These are phyloP conservation scores for Oryza meyeriana DNA, from an alignment of 176 grass and related monocot genomes.

Conservation along the genomic window DNA sequence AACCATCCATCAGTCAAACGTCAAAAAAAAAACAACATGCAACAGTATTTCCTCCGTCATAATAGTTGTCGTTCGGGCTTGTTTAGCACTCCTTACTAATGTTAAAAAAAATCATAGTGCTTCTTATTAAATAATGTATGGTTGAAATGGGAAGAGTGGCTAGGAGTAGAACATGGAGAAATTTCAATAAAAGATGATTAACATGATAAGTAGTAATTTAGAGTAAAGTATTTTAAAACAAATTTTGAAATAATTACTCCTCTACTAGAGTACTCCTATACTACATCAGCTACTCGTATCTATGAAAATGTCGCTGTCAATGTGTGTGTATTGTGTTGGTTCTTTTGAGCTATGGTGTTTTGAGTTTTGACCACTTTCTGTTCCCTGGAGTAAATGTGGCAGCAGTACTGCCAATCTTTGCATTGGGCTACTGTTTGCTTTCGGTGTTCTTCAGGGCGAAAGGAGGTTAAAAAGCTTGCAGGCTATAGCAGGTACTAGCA, in stretches of 20 bases:
- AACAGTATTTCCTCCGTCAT: too few species aligned
- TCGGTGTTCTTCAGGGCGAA: background rate
- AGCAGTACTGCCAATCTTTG: background rate
- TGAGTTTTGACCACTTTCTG: background rate
- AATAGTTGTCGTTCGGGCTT: too few species aligned
- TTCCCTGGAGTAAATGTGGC: background rate
- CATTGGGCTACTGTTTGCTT: background rate
- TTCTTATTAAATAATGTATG: too few species aligned
- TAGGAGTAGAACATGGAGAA: too few species aligned
- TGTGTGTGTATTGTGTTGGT: background rate
- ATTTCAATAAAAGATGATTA: too few species aligned
- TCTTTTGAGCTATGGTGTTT: background rate
- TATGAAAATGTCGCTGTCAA: background rate
- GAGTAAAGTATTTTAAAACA: too few species aligned
- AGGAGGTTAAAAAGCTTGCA: background rate
- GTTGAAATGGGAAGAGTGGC: too few species aligned
- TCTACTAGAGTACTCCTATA: background rate
- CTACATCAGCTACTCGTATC: background rate
- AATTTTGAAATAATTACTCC: background rate
- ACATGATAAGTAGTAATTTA: too few species aligned
- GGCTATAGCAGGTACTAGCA: slow-evolving; percentile 7
- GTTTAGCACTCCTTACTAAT: too few species aligned
- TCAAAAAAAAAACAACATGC: slow-evolving; percentile 28
- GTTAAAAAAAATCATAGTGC: too few species aligned
- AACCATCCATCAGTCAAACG: slow-evolving; percentile 43